Base-by-base conservation (phyloP, 1,284 basidiomycete species). In the Cutaneotrichosporon dermatis region DNA sequence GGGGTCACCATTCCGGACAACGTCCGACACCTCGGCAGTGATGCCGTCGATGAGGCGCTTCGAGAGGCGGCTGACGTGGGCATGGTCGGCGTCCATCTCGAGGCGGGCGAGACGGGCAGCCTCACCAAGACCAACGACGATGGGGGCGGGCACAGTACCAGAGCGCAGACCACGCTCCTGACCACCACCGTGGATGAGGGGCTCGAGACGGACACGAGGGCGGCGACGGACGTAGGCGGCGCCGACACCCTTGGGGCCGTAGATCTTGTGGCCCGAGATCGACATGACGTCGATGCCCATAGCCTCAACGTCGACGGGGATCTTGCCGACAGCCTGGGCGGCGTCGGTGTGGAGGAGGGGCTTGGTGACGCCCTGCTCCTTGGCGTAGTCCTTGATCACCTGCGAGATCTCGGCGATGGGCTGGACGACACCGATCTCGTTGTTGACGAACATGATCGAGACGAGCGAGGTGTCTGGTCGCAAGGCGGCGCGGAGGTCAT, bases 401-500 rank as follows among this genome's bases (percentile, higher is more conserved):
- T 85, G 84, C 33, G 94, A 95, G 66, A 99, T 99, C 77, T 98
- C 93, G 75, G 90, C 89, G 64, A 99, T 84, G 1, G 96, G 96
- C 75, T 99, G 96, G 63, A 99, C 96, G 63, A 98, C 94, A 51
- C 96, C 96, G 6, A 94, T 99, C 81, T 99, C 96, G 80, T 99
- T 99, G 82, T 99, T 99, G 64, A 99, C 95, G 4, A 90, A 86
- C 96, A 99, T 99, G 76, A 99, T 89, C 9, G 94, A 96, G 44
- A 97, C 87, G 8, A 97, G 79, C 6, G 87, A 88, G 1, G 94
- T 85, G 69, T 90, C 89, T 15, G 92, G 91, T 51, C 90, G 86
- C 55, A 97, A 90, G 36, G 92, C 87, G 2, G 82, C 83, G 72
- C 90, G 88, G 42, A 97, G 84, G 25, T 85, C 84, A 46, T 86